phyloP scores from a whole-genome alignment of 23 red algal genomes.

The Cyanidium caldarium region DNA sequence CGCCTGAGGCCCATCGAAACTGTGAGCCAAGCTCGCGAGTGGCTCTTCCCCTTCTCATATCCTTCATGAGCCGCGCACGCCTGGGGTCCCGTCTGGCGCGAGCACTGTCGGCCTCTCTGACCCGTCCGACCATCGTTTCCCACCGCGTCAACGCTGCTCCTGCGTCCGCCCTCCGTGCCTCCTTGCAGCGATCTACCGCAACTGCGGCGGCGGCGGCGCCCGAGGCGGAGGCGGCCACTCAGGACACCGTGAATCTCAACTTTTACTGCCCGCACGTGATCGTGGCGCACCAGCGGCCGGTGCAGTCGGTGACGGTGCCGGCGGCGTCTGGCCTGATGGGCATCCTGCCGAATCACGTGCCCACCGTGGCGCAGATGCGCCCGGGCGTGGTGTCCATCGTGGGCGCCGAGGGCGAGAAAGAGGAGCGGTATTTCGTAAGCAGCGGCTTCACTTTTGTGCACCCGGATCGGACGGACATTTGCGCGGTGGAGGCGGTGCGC shows the following conservation, averaged over 20 bases:
- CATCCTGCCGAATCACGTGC: slow-evolving; percentile 75
- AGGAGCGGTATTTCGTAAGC: slow-evolving; percentile 87
- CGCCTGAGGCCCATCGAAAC: too few species aligned
- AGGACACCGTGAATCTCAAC: not conserved
- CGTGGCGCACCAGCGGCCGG: not conserved
- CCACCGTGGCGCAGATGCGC: slow-evolving; percentile 84
- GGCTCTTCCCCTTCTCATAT: too few species aligned
- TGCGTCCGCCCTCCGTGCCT: too few species aligned
- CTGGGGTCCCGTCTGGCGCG: too few species aligned
- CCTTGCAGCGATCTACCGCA: too few species aligned
- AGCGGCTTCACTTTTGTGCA: slow-evolving; percentile 92
- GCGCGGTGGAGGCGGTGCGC: slow-evolving; percentile 68
- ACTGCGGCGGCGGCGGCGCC: too few species aligned
- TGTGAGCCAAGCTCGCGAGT: too few species aligned
- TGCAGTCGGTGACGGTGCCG: slow-evolving; percentile 51
- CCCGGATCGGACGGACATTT: slow-evolving; percentile 80
- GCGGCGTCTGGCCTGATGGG: slow-evolving; percentile 83
- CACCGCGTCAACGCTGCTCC: too few species aligned
- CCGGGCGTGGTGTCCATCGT: slow-evolving; percentile 71
- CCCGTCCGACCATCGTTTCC: too few species aligned
- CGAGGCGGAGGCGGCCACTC: too few species aligned
- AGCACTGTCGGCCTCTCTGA: too few species aligned
- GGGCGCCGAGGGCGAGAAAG: slow-evolving; percentile 22
- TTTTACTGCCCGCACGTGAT: not conserved
- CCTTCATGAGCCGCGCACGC: too few species aligned